These are phyloP conservation scores for Trifolium pratense DNA, from an alignment of 306 rosid genomes.

Conservation along the genomic window DNA sequence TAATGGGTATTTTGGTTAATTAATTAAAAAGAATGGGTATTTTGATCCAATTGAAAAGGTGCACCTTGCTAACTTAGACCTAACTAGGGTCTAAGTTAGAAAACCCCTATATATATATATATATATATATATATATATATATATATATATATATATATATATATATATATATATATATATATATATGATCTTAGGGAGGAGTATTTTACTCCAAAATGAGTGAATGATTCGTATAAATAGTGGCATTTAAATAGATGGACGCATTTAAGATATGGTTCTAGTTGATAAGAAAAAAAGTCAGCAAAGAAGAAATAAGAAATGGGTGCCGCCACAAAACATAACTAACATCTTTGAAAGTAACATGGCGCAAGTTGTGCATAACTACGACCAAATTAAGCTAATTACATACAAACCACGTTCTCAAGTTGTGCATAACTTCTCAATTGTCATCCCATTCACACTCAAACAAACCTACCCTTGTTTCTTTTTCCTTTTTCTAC, in stretches of 20 bases:
- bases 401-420: slow-evolving; percentile 7
- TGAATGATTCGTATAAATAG: background rate
- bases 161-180: too few species aligned
- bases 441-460: background rate
- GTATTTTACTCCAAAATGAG: background rate
- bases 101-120: too few species aligned
- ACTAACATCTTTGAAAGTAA: slow-evolving; percentile 13
- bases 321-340: slow-evolving; percentile 19
- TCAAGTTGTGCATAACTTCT: background rate
- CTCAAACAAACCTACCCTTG: slow-evolving; percentile 2
- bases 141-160: too few species aligned
- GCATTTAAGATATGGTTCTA: background rate
- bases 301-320: background rate
- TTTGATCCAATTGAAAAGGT: too few species aligned
- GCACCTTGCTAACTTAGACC: too few species aligned
- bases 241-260: background rate
- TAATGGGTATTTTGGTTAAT: too few species aligned
- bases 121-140: too few species aligned
- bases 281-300: slow-evolving; percentile 1
- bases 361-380: slow-evolving; percentile 28
- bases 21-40: too few species aligned
- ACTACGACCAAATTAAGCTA: slow-evolving; percentile 29
- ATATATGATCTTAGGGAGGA: too few species aligned
- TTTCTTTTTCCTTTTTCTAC: background rate
- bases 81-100: too few species aligned